phyloP scores from a whole-genome alignment of 176 grass and related monocot species.

The Paspalum notatum region DNA sequence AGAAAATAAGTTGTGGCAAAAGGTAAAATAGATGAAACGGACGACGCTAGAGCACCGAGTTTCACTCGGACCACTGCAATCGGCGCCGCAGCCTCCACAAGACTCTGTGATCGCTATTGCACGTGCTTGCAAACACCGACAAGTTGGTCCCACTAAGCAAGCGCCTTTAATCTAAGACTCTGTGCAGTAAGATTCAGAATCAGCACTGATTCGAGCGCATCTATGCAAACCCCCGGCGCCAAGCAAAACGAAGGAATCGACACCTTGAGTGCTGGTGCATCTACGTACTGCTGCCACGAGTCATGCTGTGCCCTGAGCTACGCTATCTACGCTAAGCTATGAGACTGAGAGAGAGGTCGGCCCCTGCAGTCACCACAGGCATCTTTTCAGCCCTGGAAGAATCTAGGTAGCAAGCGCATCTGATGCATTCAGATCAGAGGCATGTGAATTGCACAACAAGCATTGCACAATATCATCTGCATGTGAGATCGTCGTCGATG shows the following conservation, averaged over 20 bases:
- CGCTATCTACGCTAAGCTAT: background rate
- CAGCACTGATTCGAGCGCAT: constrained; percentile 14
- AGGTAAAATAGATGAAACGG: no score
- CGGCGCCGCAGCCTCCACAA: no score
- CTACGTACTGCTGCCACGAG: background rate
- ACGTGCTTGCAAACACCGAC: no score
- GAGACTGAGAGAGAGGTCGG: no score
- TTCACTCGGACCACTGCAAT: no score
- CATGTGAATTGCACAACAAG: constrained; percentile 27
- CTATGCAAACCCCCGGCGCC: constrained; percentile 19
- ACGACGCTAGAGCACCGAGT: no score
- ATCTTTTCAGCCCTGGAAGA: background rate
- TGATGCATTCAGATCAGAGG: background rate
- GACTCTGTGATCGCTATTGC: no score
- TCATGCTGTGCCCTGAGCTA: background rate
- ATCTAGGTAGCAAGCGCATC: constrained; percentile 6
- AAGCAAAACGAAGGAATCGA: constrained; percentile 46
- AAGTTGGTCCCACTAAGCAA: no score
- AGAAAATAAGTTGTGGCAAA: no score
- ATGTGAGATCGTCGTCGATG: background rate
- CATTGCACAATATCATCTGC: constrained; percentile 27
- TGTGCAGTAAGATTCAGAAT: constrained; percentile 3
- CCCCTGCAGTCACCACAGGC: no score
- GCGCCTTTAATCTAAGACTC: background rate
- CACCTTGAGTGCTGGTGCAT: constrained; percentile 48